Base-by-base conservation (phyloP, 148 eudicot species). In the Camellia granthamiana region DNA sequence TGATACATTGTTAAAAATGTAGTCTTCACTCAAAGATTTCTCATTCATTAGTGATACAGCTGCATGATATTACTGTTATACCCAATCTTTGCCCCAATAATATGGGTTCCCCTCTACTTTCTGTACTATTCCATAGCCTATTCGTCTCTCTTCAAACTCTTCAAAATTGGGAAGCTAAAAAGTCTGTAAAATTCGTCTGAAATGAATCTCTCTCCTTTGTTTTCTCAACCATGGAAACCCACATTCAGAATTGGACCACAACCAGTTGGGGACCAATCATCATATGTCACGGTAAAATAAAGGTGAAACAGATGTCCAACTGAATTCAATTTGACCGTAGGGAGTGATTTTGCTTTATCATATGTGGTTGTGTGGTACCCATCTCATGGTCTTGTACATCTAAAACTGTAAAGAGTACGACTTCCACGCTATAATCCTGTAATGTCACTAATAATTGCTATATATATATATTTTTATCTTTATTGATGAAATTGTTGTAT, bases 181-280 rank as follows among this genome's bases (percentile, higher is more conserved):
- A 46, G 8, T 76, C 46, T 47, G 69, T 19, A 63, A 12, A 61
- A 47, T 76, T 62, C 41, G 46, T 62, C 6, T 44, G 19, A 76
- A 46, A 23, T 49, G 71, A 54, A 64, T 64, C 11, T 3, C 11
- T 3, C 43, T 61, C 43, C 19, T 47, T 65, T 15, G 42, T 43
- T 62, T 76, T 62, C 54, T 76, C 56, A 46, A 14, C 47, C 13
- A 38, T 18, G 42, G 30, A 47, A 47, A 77, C 16, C 7, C 59
- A 9, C 23, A 15, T 60, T 5, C 13, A 62, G 15, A 76, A 44
- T 43, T 21, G 78, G 78, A 76, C 78, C 68, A 76, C 67, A 76
- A 61, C 7, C 18, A 71, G 38, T 52, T n/a, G 4, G 78, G 66
- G 42, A 61, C 55, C 55, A 69, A 44, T 62, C 41, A 19, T 47